These are phyloP conservation scores for Lepidium aucheri DNA, from an alignment of 345 rosid species.

Conservation along the genomic window DNA sequence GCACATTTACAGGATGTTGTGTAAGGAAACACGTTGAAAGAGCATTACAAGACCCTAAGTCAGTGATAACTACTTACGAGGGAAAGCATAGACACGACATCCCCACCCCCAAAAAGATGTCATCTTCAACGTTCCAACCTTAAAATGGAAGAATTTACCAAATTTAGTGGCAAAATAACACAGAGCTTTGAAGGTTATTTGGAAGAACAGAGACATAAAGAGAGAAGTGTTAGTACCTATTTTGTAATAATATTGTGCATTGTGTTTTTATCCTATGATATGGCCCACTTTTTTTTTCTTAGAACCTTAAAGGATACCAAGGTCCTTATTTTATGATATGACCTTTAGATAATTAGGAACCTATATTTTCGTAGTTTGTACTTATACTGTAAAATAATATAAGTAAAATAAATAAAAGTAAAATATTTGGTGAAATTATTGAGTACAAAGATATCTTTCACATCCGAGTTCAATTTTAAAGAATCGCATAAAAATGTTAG, in stretches of 20 bases:
- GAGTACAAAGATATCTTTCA: too few relatives aligned
- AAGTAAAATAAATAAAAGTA: too few relatives aligned
- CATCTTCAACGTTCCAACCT: not conserved
- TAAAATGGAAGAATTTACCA: not conserved
- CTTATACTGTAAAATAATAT: too few relatives aligned
- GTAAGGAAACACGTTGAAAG: constrained; percentile 93
- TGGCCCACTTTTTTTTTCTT: too few relatives aligned
- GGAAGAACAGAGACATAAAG: not conserved
- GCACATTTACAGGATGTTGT: constrained; percentile 70
- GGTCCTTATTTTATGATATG: too few relatives aligned
- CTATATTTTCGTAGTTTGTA: too few relatives aligned
- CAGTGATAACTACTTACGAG: constrained; percentile 92
- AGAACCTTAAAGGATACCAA: too few relatives aligned
- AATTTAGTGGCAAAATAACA: not conserved
- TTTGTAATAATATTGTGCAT: not conserved
- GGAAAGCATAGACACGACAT: constrained; percentile 95
- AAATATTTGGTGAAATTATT: too few relatives aligned
- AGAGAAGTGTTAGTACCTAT: not conserved
- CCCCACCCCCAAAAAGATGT: constrained; percentile 67
- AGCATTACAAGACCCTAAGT: constrained; percentile 67
- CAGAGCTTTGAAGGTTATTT: not conserved
- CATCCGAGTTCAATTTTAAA: too few relatives aligned
- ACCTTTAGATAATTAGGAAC: too few relatives aligned
- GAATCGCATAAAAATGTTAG: too few relatives aligned
- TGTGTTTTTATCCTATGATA: not conserved